Percentiles rank a stretch among this genome's conserved stretches.
Conservation (phyloP, 1,284 basidiomycete species). For the Phellinidium pouzarii region DNA sequence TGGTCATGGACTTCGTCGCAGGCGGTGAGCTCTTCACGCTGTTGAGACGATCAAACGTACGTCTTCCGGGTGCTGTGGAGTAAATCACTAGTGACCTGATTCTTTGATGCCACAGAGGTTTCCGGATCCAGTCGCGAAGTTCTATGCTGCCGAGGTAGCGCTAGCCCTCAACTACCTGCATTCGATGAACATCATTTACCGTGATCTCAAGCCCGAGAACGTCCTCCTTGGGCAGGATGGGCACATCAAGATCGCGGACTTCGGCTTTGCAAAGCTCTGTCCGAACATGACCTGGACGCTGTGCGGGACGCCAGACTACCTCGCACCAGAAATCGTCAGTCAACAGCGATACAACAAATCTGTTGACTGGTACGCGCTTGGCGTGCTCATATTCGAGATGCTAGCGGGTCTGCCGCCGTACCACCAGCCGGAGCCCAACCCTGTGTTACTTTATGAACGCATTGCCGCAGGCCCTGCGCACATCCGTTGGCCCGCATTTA, state of each 20-base stretch:
- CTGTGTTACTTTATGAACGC: slow-evolving; percentile 70
- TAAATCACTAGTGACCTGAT: neutral
- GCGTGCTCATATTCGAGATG: slow-evolving; percentile 97
- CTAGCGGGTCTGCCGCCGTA: slow-evolving; percentile 81
- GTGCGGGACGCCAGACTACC: slow-evolving; percentile 96
- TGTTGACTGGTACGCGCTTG: slow-evolving; percentile 98
- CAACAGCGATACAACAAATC: slow-evolving; percentile 46
- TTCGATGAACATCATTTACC: slow-evolving; percentile 88
- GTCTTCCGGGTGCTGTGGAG: neutral
- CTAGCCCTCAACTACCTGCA: slow-evolving; percentile 93
- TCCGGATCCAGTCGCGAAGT: slow-evolving; percentile 97
- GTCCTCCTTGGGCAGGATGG: slow-evolving; percentile 90
- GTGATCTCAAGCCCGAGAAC: slow-evolving; percentile 97
- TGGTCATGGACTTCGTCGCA: slow-evolving; percentile 99
- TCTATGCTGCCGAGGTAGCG: slow-evolving; percentile 97
- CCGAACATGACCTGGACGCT: slow-evolving; percentile 93
- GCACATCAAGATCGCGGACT: slow-evolving; percentile 97
- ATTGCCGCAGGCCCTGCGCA: slow-evolving; percentile 65
- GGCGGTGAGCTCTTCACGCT: slow-evolving; percentile 96
- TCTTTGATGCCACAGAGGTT: slow-evolving; percentile 69
- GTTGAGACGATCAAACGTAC: slow-evolving; percentile 79
- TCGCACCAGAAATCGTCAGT: slow-evolving; percentile 62
- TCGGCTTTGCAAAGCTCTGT: slow-evolving; percentile 94
- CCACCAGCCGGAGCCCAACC: slow-evolving; percentile 49
- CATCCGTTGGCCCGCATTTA: slow-evolving; percentile 91